Percentiles rank a stretch among this genome's conserved stretches.
Conservation (phyloP, 2,329 filamentous ascomycete genomes). For the Plectosphaerella sp. region DNA sequence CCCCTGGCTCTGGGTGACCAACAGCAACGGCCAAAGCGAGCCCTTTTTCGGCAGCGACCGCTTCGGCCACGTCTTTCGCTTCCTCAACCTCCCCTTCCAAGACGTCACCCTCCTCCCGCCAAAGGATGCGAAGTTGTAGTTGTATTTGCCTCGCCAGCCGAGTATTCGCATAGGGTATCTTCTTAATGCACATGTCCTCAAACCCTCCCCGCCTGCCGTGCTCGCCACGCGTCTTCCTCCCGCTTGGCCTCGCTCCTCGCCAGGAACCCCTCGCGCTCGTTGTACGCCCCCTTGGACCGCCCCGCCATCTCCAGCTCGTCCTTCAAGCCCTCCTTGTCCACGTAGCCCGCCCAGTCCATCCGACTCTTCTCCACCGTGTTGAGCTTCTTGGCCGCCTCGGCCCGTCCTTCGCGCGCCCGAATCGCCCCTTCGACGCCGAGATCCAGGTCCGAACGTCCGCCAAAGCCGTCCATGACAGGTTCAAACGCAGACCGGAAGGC, state of each 20-base stretch:
- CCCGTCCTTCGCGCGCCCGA: slow-evolving; percentile 36
- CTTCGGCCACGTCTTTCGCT: slow-evolving; percentile 66
- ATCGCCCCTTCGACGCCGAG: slow-evolving; percentile 48
- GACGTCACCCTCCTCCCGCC: slow-evolving; percentile 41
- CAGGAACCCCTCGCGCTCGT: slow-evolving; percentile 60
- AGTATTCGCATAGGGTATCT: neutral
- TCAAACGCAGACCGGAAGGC: slow-evolving; percentile 62
- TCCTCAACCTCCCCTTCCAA: slow-evolving; percentile 56
- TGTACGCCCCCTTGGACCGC: slow-evolving; percentile 60
- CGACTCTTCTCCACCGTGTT: slow-evolving; percentile 69
- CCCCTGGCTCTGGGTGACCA: slow-evolving; percentile 69
- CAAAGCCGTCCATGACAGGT: slow-evolving; percentile 34
- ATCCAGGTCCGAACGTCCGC: slow-evolving; percentile 51
- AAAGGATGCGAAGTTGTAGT: slow-evolving; percentile 4
- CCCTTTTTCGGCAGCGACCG: slow-evolving; percentile 78
- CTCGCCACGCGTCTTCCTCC: slow-evolving; percentile 55
- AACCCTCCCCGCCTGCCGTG: slow-evolving; percentile 37
- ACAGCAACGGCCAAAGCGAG: slow-evolving; percentile 52
- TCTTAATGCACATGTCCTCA: slow-evolving; percentile 5
- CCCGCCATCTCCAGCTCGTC: slow-evolving; percentile 63
- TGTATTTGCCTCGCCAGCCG: neutral
- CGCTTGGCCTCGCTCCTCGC: slow-evolving; percentile 58
- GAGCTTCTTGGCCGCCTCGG: slow-evolving; percentile 54
- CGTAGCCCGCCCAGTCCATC: slow-evolving; percentile 70
- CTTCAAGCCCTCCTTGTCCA: slow-evolving; percentile 67